Percentiles rank a stretch among this genome's conserved stretches.
Conservation (phyloP, 805 yeast species). For the Yamadazyma phyllophila region DNA sequence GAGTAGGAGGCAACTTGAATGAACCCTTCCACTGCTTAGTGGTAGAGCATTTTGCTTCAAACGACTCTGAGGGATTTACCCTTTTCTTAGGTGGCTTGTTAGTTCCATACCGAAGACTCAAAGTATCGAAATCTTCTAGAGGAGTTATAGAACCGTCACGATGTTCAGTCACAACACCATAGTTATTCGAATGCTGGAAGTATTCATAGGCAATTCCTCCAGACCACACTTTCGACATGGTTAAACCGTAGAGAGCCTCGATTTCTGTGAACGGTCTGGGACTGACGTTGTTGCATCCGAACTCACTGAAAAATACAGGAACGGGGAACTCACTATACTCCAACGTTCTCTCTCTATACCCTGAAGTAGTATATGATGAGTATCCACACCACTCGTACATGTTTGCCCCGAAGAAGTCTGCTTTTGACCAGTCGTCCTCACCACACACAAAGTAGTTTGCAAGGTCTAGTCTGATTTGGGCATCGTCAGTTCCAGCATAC, state of each 20-base stretch:
- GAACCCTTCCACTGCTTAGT: slow-evolving; percentile 20
- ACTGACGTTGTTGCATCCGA: slow-evolving; percentile 34
- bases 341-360: slow-evolving; percentile 33
- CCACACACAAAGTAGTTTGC: slow-evolving; percentile 34
- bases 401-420: slow-evolving; percentile 36
- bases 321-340: slow-evolving; percentile 30
- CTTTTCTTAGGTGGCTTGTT: slow-evolving; percentile 13
- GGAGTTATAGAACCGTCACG: slow-evolving; percentile 24
- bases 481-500: slow-evolving; percentile 38
- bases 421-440: slow-evolving; percentile 16
- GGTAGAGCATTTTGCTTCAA: slow-evolving; percentile 1
- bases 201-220: slow-evolving; percentile 40
- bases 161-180: slow-evolving; percentile 33
- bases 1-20: slow-evolving; percentile 35
- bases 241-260: slow-evolving; percentile 31
- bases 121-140: slow-evolving; percentile 29
- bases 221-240: slow-evolving; percentile 37
- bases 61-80: slow-evolving; percentile 17
- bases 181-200: slow-evolving; percentile 33
- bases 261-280: slow-evolving; percentile 42
- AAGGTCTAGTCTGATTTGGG: slow-evolving; percentile 24
- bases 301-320: slow-evolving; percentile 40
- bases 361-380: slow-evolving; percentile 34
- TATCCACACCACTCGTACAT: slow-evolving; percentile 46
- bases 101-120: slow-evolving; percentile 20